Percentiles rank a stretch among this genome's conserved stretches.
These are phyloP conservation scores for Coccomyxa sp. DNA, from an alignment of 139 green algal species.

Conservation along the genomic window DNA sequence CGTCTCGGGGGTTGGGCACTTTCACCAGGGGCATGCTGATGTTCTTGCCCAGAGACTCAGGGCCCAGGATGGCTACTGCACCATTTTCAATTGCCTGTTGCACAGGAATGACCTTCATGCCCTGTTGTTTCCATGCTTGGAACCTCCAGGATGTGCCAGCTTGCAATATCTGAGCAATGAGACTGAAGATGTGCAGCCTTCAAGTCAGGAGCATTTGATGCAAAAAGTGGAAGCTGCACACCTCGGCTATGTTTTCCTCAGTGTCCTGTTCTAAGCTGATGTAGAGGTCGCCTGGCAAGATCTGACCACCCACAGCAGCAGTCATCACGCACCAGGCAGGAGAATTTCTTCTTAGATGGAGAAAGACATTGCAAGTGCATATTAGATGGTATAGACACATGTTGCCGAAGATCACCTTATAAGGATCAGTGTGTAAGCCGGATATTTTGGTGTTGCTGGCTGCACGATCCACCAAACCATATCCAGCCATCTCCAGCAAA, in stretches of 20 bases:
- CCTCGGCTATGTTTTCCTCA: background rate
- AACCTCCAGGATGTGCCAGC: background rate
- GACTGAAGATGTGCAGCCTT: too few relatives aligned
- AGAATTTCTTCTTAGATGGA: background rate
- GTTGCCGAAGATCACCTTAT: background rate
- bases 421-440: background rate
- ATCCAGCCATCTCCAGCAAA: background rate
- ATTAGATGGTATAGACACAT: background rate
- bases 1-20: slow-evolving; percentile 32
- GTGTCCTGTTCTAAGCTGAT: background rate
- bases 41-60: background rate
- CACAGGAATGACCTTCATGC: background rate
- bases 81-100: background rate
- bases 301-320: background rate
- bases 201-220: too few relatives aligned
- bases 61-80: background rate
- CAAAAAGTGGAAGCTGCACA: background rate
- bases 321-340: background rate
- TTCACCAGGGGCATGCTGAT: slow-evolving; percentile 23
- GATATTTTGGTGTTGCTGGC: background rate
- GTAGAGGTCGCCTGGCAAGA: background rate
- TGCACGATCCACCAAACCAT: background rate
- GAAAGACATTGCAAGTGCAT: background rate
- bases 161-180: too few relatives aligned
- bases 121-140: background rate